Conservation (phyloP, 2,329 filamentous ascomycete genomes). For the Beauveria australis region DNA sequence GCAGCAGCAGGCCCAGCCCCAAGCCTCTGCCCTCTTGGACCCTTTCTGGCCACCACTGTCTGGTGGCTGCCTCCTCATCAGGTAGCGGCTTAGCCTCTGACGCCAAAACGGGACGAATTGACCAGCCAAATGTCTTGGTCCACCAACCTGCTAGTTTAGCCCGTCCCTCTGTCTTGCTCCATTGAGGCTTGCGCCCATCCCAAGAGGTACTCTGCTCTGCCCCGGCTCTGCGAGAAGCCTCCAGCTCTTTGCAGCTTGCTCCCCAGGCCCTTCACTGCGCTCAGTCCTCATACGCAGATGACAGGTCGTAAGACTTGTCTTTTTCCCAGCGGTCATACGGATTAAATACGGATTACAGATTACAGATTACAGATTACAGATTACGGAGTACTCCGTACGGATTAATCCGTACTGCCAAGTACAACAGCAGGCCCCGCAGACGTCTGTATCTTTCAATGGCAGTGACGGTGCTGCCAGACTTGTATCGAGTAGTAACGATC, state of each 20-base stretch:
- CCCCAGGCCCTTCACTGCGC: background rate
- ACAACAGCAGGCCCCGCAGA: background rate
- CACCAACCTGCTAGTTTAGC: background rate
- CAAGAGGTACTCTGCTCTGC: background rate
- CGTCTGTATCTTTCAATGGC: background rate
- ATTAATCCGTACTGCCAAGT: too few relatives aligned
- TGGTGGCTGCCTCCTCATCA: constrained; percentile 6
- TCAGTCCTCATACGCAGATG: constrained; percentile 9
- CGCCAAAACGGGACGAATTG: constrained; percentile 3
- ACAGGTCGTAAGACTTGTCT: constrained; percentile 8
- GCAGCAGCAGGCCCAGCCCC: background rate
- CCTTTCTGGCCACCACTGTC: background rate
- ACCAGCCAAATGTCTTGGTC: constrained; percentile 9
- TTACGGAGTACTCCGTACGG: too few relatives aligned
- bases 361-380: too few relatives aligned
- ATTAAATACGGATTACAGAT: too few relatives aligned
- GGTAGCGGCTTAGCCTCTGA: background rate
- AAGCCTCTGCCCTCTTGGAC: constrained; percentile 3
- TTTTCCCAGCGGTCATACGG: background rate
- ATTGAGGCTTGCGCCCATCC: background rate
- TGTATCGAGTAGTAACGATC: too few relatives aligned
- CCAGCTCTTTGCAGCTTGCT: background rate
- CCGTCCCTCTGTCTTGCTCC: constrained; percentile 1
- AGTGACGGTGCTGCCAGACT: background rate
- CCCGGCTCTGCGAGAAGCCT: background rate